Base-by-base conservation (phyloP, 495 filamentous ascomycete genomes). In the Lineolata rhizophorae region DNA sequence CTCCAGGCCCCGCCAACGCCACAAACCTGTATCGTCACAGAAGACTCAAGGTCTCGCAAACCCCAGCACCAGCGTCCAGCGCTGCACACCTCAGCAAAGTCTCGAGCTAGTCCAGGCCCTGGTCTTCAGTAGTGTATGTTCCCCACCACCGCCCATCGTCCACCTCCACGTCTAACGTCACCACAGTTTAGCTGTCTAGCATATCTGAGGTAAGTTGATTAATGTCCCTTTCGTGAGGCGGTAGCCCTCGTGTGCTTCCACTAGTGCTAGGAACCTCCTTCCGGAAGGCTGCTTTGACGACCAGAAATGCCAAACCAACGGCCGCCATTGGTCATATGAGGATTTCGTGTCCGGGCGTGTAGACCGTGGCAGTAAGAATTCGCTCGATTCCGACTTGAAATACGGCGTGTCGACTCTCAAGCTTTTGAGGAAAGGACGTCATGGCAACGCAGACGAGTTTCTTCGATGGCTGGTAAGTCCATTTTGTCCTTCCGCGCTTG, bases 61-160 rank as follows among this genome's bases (percentile, higher is more conserved):
- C 5, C 21, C 30, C 9, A 32, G 5, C 8, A 9, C 8, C 5
- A 14, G 5, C 5, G 20, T 21, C n/a, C 9, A 27, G 12, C 10
- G 17, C 1, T 31, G 45, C 24, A 38, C 39, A 30, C 49, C 58
- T 35, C 51, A 51, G 26, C 60, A 64, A 33, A 66, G 60, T 35
- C 44, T 58, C 20, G 55, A 64, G 34, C 44, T 65, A 28, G 47
- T 63, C 5, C 57, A 64, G 38, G 59, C 58, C 3, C 52, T 61
- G 39, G 25, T 64, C 8, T 58, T 61, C 37, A 46, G 37, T 15
- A 31, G 40, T 4, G 37, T 54, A 35, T n/a, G n/a, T n/a, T n/a
- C n/a, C n/a, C n/a, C n/a, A n/a, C n/a, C n/a, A n/a, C n/a, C n/a
- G n/a, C n/a, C n/a, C n/a, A n/a, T n/a, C n/a, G n/a, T n/a, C n/a